phyloP scores from a whole-genome alignment of 148 eudicot genomes.

The Vaccinium vitisidaea region DNA sequence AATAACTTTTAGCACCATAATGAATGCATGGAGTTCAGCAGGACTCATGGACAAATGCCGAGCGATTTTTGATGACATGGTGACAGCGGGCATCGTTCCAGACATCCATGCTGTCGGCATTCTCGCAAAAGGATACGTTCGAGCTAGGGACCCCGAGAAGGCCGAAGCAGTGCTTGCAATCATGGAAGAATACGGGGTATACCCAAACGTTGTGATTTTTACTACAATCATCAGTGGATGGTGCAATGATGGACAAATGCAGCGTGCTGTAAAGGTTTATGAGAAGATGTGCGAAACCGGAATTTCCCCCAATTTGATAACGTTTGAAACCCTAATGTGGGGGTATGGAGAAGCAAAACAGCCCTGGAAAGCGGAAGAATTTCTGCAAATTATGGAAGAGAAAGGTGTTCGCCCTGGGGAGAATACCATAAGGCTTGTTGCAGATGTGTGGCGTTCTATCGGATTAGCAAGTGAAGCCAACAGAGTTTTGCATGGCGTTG shows the following conservation, averaged over 20 bases:
- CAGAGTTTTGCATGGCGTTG: constrained; percentile 33
- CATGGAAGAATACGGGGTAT: constrained; percentile 52
- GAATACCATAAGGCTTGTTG: constrained; percentile 60
- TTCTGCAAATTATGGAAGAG: constrained; percentile 57
- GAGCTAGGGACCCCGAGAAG: constrained; percentile 65
- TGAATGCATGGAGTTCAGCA: constrained; percentile 93
- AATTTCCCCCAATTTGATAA: constrained; percentile 71
- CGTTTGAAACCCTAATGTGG: constrained; percentile 85
- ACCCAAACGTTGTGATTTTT: constrained; percentile 75
- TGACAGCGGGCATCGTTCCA: constrained; percentile 66
- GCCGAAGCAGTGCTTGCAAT: constrained; percentile 57
- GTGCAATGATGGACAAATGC: constrained; percentile 89
- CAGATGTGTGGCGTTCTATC: constrained; percentile 78
- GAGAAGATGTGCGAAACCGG: constrained; percentile 66
- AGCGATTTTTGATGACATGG: constrained; percentile 74
- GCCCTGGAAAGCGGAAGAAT: constrained; percentile 87
- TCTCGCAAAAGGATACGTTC: constrained; percentile 92
- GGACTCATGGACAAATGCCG: constrained; percentile 86
- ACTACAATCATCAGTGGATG: constrained; percentile 92
- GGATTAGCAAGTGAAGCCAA: constrained; percentile 65
- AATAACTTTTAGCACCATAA: constrained; percentile 89
- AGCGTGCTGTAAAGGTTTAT: constrained; percentile 53
- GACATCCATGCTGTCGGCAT: constrained; percentile 79
- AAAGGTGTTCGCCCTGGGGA: constrained; percentile 53
- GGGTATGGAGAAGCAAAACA: constrained; percentile 85